phyloP scores from a whole-genome alignment of 1,139 yeast species.

The Taphrina pruni region DNA sequence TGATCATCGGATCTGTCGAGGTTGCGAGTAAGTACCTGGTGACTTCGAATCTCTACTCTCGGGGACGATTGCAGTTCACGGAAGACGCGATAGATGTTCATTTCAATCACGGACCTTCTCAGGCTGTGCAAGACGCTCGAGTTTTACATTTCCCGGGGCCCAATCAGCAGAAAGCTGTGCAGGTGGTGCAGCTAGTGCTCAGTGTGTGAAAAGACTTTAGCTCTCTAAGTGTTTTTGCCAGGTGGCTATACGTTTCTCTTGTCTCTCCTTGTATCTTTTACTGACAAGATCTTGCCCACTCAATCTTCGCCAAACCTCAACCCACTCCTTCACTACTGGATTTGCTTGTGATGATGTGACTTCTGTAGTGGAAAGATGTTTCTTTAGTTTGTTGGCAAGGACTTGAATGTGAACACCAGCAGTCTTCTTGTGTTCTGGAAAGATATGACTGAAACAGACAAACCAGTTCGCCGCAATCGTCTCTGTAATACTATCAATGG shows the following conservation, averaged over 20 bases:
- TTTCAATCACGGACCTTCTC: too few species aligned
- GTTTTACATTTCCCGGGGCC: too few species aligned
- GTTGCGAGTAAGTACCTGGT: too few species aligned
- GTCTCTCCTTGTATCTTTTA: neutral
- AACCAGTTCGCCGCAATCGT: conserved; percentile 1
- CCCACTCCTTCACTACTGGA: neutral
- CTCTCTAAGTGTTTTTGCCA: conserved; percentile 1
- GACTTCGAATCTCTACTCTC: too few species aligned
- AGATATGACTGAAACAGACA: conserved; percentile 7
- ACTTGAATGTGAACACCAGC: neutral
- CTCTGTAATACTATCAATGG: neutral
- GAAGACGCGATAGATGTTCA: too few species aligned
- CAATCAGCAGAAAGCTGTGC: too few species aligned
- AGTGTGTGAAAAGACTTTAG: neutral
- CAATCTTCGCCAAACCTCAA: neutral
- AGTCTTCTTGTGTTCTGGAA: conserved; percentile 6
- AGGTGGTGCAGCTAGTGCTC: too few species aligned
- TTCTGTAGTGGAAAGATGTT: neutral
- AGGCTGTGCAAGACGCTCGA: too few species aligned
- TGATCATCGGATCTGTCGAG: too few species aligned
- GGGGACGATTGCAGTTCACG: too few species aligned
- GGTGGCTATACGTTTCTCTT: neutral
- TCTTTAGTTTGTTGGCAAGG: neutral
- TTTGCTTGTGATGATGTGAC: neutral
- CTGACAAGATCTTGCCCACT: neutral